phyloP scores from a whole-genome alignment of 257 asterid species.

The Salvia rosmarinus region DNA sequence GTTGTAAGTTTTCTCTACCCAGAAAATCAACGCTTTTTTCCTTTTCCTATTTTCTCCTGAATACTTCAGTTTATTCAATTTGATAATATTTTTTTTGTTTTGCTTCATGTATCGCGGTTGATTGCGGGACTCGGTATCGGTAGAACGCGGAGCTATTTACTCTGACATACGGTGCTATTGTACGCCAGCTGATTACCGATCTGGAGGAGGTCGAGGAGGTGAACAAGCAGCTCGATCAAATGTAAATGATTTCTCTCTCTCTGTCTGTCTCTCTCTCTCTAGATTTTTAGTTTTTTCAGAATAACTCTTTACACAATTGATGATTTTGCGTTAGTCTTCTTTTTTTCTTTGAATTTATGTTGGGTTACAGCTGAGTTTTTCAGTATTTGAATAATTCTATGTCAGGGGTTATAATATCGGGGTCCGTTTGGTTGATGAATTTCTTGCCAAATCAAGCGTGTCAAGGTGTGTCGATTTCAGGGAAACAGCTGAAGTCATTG shows the following conservation, averaged over 20 bases:
- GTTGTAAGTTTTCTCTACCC: constrained; percentile 43
- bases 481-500: constrained; percentile 97
- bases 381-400: constrained; percentile 14
- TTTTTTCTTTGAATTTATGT: neutral
- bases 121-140: neutral
- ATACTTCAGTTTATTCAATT: neutral
- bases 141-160: constrained; percentile 96
- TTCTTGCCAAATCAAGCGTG: constrained; percentile 87
- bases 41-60: neutral
- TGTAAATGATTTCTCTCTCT: constrained; percentile 42
- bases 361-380: constrained; percentile 19
- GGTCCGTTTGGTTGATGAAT: constrained; percentile 82
- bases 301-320: neutral
- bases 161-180: constrained; percentile 89
- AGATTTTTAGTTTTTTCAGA: neutral
- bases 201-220: constrained; percentile 99
- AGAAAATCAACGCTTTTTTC: neutral
- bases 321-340: neutral
- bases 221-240: constrained; percentile 95
- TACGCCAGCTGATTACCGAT: constrained; percentile 93
- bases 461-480: constrained; percentile 89
- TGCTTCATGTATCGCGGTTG: neutral
- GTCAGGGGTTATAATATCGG: constrained; percentile 94
- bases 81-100: neutral
- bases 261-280: neutral